Base-by-base conservation (phyloP, 2,329 filamentous ascomycete genomes). In the Fusarium sp. region DNA sequence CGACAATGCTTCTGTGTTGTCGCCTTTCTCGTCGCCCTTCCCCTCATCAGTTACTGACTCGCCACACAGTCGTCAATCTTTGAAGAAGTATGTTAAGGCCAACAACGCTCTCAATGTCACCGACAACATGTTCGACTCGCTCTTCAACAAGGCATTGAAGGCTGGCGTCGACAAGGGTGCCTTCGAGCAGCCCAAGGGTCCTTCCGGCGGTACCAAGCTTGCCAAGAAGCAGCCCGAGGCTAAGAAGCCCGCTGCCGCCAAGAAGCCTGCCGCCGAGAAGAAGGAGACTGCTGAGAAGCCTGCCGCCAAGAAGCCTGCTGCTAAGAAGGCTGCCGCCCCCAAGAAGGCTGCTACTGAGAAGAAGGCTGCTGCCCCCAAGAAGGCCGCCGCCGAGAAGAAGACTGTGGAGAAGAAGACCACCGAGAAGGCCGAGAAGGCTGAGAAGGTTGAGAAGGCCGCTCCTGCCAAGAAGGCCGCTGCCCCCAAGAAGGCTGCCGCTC, bases 161-260 rank as follows among this genome's bases (percentile, higher is more conserved):
- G 82, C 84, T 62, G 94, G 94, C 79, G 93, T 94, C 73, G 92
- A 96, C 76, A 94, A 91, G 85, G 92, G 92, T 67, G 86, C 92
- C 74, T 97, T 97, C 78, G 86, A 89, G 76, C 93, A 95, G 79
- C 94, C 94, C 76, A 97, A 97, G 89, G 94, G 93, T 75, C 86
- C 93, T 62, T 97, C 94, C 68, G 94, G 94, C 63, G 91, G 93
- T 71, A 93, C 96, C 81, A 97, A 97, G 90, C 90, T 97, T 62
- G 91, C 91, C 62, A 95, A 95, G 89, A 94, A 93, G 85, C 80
- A 84, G 70, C 73, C 76, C 21, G 78, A 79, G 70, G 72, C 78
- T 51, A 81, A 81, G 77, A 78, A 77, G 72, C 65, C 74, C 46
- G 66, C 73, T 51, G 69, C 74, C 46, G 48, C 74, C 32, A 76